These are phyloP conservation scores for Mycena filopes DNA, from an alignment of 768 basidiomycete genomes.

Conservation along the genomic window DNA sequence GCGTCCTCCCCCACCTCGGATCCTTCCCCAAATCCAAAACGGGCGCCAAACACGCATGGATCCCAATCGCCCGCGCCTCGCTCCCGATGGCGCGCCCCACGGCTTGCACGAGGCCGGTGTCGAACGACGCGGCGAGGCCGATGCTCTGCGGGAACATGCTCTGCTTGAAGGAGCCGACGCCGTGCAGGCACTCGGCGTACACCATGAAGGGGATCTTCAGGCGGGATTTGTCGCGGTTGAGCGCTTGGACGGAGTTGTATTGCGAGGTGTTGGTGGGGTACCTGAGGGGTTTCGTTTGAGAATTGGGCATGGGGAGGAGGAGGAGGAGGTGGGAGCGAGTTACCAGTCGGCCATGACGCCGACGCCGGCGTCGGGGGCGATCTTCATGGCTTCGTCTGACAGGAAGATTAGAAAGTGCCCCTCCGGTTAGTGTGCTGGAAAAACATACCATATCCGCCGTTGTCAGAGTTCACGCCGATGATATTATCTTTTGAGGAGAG, in stretches of 20 bases:
- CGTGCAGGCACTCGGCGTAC: constrained; percentile 40
- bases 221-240: constrained; percentile 36
- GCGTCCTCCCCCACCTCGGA: constrained; percentile 39
- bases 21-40: constrained; percentile 43
- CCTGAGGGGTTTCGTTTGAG: constrained; percentile 12
- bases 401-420: not conserved
- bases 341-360: constrained; percentile 31
- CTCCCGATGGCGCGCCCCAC: constrained; percentile 39
- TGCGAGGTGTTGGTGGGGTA: constrained; percentile 34
- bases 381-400: constrained; percentile 24
- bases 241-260: constrained; percentile 37
- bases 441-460: constrained; percentile 27
- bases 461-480: constrained; percentile 30
- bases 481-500: constrained; percentile 22
- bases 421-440: too few species aligned
- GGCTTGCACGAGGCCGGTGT: constrained; percentile 30
- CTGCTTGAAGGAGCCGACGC: constrained; percentile 39
- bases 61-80: constrained; percentile 39
- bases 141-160: constrained; percentile 40
- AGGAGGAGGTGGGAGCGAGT: not conserved
- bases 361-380: constrained; percentile 22
- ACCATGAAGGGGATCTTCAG: constrained; percentile 38
- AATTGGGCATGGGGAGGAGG: not conserved
- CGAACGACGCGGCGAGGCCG: constrained; percentile 36
- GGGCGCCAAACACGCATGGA: constrained; percentile 38